Evolutionary conservation across 192 early-diverging fungal species (phyloP).

Genomic region (Mortierella alpina): DNA sequence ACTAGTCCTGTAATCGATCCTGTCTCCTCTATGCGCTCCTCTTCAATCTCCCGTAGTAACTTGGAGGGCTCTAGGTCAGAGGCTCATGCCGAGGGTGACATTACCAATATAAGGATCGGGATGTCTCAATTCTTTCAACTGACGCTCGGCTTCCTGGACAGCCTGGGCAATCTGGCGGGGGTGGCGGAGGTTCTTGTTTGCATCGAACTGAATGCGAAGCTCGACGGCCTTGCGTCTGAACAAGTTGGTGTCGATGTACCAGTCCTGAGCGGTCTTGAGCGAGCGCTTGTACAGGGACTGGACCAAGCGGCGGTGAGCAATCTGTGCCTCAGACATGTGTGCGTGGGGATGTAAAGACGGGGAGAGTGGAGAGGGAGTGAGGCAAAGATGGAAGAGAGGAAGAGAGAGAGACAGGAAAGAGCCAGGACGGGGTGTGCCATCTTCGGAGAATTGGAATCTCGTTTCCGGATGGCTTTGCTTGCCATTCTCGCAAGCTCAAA

Average conservation of each 20-base stretch:
- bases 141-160: constrained; percentile 76
- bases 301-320: constrained; percentile 77
- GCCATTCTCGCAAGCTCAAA: not conserved
- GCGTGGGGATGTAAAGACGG: not conserved
- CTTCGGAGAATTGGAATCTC: constrained; percentile 1
- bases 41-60: too few species aligned
- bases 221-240: constrained; percentile 86
- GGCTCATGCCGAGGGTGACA: not conserved
- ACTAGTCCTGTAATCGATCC: not conserved
- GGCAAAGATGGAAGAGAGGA: not conserved
- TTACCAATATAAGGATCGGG: constrained; percentile 88
- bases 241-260: constrained; percentile 85
- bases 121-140: constrained; percentile 79
- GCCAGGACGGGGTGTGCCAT: too few species aligned
- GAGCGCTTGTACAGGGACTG: constrained; percentile 87
- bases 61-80: too few species aligned
- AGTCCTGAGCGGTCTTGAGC: constrained; percentile 85
- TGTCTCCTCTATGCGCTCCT: not conserved
- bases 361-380: constrained; percentile 2
- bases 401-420: not conserved
- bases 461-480: not conserved
- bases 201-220: constrained; percentile 88
- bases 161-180: constrained; percentile 77
- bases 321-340: constrained; percentile 57
- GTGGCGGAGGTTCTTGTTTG: constrained; percentile 77